Evolutionary conservation across 345 rosid genomes (phyloP).

Genomic region (Triadica sebifera): DNA sequence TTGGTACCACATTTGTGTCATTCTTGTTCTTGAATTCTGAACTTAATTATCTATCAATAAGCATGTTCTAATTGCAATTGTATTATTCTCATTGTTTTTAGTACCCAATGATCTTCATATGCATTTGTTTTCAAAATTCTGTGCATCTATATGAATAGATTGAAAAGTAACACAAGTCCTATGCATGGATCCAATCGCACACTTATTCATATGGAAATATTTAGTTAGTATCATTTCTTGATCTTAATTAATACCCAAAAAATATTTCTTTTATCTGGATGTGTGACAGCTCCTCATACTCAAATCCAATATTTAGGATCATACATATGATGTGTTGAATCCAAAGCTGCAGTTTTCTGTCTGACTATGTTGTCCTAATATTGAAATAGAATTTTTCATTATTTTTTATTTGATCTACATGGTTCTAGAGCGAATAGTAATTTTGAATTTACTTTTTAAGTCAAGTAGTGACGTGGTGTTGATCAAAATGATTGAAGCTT

Average conservation of each 20-base stretch:
- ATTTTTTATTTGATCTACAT: not conserved
- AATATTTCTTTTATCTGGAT: no score
- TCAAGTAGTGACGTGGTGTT: not conserved
- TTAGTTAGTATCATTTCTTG: no score
- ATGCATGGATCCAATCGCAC: no score
- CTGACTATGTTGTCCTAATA: not conserved
- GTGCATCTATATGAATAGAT: no score
- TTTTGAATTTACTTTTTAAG: not conserved
- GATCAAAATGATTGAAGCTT: slow-evolving; percentile 15
- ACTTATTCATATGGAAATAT: no score
- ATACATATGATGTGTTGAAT: slow-evolving; percentile 1
- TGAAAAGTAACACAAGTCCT: no score
- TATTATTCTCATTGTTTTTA: no score
- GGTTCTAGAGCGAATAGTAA: slow-evolving; percentile 1
- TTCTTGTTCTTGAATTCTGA: not conserved
- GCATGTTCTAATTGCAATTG: not conserved
- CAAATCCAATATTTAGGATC: no score
- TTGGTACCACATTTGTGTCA: not conserved
- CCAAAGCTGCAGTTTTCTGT: slow-evolving; percentile 1
- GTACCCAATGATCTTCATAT: no score
- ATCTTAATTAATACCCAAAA: no score
- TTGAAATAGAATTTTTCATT: not conserved
- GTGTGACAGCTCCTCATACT: no score
- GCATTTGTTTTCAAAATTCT: no score
- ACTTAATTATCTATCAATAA: not conserved